Base-by-base conservation (phyloP, 2,329 filamentous ascomycete genomes). In the Onygenales sp. region DNA sequence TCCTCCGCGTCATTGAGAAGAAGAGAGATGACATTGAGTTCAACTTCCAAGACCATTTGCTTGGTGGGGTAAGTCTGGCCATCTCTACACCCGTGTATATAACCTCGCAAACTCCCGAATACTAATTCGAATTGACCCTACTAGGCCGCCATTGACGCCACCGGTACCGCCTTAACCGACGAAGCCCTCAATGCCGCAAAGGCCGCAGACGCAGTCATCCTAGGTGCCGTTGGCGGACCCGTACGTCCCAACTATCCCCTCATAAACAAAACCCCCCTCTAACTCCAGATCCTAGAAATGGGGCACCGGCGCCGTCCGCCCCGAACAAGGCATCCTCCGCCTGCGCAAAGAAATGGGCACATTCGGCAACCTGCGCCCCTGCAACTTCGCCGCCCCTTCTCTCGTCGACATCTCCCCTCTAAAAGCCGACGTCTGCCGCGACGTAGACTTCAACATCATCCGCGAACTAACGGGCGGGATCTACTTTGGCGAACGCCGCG, bases 141-240 rank as follows among this genome's bases (percentile, higher is more conserved):
- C 55, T 49, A 95, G 90, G 86, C 84, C 70, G 96, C 91, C 47
- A 96, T 97, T 72, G 85, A 96, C 65, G 84, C 83, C 14, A 83
- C 83, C 65, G 88, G 88, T 62, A 80, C 75, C 33, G 84, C 92
- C 33, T 77, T 97, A 57, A 95, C 90, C 51, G 84, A 93, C 62
- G 83, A 86, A 64, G 88, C 90, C 57, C 86, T 97, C 62, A 75
- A 75, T 11, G 90, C 89, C 37, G 90, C 89, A 61, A 91, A 94
- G 72, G 77, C 80, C 50, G 90, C 91, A 58, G 87, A 95, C 70
- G 92, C 91, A 40, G 86, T 97, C 56, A 84, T 97, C 55, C 84
- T 97, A 52, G 92, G 91, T 61, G 89, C 92, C 62, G 94, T 97
- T 65, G 92, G 92, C 62, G 92, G 92, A n/a, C 92, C 93, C 37